Percentiles rank a stretch among this genome's conserved stretches.
Conservation (phyloP, 108 stramenopile genomes). For the Schizochytrium sp. region DNA sequence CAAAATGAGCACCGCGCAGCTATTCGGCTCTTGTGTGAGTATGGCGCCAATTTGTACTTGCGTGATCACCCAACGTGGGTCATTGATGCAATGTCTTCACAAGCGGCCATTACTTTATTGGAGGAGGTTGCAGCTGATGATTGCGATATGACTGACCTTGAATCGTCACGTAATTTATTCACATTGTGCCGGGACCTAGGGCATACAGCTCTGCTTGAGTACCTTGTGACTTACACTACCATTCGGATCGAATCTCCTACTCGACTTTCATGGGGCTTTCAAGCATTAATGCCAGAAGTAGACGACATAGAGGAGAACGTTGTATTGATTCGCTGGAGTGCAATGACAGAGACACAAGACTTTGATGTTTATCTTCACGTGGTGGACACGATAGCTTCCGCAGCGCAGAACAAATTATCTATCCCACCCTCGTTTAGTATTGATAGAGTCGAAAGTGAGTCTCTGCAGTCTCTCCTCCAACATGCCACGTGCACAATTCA, state of each 20-base stretch:
- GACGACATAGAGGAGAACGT: background rate
- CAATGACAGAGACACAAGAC: background rate
- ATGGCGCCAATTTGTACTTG: background rate
- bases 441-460: too few relatives aligned
- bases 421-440: too few relatives aligned
- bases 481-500: background rate
- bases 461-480: background rate
- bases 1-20: background rate
- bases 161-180: background rate
- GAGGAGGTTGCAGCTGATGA: too few relatives aligned
- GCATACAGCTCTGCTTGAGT: background rate
- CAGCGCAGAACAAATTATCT: too few relatives aligned
- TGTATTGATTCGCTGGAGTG: background rate
- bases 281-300: background rate
- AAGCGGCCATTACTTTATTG: too few relatives aligned
- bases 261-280: background rate
- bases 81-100: too few relatives aligned
- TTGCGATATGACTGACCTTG: too few relatives aligned
- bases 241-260: background rate
- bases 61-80: background rate
- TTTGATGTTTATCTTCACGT: conserved; percentile 3
- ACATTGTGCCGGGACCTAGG: background rate
- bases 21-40: background rate
- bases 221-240: background rate
- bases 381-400: background rate